Evolutionary conservation across 257 asterid genomes (phyloP).

Genomic region (Plantago major): DNA sequence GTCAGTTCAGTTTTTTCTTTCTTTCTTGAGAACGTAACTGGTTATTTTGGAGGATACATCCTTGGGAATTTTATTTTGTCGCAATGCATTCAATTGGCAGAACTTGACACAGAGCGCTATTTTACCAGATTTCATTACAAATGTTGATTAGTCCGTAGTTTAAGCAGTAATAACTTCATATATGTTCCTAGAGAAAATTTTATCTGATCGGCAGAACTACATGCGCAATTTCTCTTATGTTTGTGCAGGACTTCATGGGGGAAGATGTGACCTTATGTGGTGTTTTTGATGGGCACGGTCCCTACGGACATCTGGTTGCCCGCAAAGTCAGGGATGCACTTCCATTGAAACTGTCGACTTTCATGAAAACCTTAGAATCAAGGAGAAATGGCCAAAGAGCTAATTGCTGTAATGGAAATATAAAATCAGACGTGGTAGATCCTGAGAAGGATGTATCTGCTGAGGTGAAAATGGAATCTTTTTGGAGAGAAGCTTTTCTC

Average conservation of each 20-base stretch:
- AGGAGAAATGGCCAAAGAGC: slow-evolving; percentile 48
- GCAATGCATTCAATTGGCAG: not conserved
- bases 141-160: not conserved
- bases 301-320: slow-evolving; percentile 92
- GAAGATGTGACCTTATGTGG: slow-evolving; percentile 91
- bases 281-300: slow-evolving; percentile 96
- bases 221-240: slow-evolving; percentile 7
- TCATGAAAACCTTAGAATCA: slow-evolving; percentile 51
- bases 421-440: slow-evolving; percentile 64
- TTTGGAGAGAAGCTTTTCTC: slow-evolving; percentile 89
- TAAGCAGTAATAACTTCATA: not conserved
- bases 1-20: slow-evolving; percentile 34
- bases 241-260: slow-evolving; percentile 70
- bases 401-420: slow-evolving; percentile 60
- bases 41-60: slow-evolving; percentile 6
- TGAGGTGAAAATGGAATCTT: slow-evolving; percentile 50
- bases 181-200: not conserved
- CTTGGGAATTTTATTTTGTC: not conserved
- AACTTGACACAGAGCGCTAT: no score
- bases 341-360: slow-evolving; percentile 64
- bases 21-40: not conserved
- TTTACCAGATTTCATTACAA: not conserved
- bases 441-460: slow-evolving; percentile 37
- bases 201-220: not conserved
- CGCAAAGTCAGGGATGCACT: slow-evolving; percentile 86